These are phyloP conservation scores for Miamiensis avidus DNA, from an alignment of 169 alveolate genomes.

Conservation along the genomic window DNA sequence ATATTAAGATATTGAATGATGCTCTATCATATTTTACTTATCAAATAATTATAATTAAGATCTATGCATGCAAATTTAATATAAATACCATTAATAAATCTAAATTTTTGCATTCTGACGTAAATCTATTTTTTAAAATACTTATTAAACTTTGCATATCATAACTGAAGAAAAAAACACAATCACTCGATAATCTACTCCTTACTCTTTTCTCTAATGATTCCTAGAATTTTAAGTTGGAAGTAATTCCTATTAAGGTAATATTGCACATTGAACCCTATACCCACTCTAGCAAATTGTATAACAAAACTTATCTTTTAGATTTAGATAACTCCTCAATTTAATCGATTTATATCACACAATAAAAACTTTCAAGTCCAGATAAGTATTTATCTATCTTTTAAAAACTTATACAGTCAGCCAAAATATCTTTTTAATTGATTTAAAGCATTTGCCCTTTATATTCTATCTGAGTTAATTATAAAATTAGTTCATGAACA, in stretches of 20 bases:
- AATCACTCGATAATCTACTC: background rate
- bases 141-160: background rate
- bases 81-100: background rate
- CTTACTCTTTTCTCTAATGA: background rate
- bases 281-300: background rate
- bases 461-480: background rate
- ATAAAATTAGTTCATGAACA: background rate
- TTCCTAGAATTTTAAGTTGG: background rate
- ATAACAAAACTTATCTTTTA: background rate
- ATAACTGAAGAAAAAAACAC: too few relatives aligned
- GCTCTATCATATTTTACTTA: background rate
- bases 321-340: background rate
- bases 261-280: background rate
- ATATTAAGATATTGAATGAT: too few relatives aligned
- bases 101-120: background rate
- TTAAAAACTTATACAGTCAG: too few relatives aligned
- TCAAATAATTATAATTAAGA: background rate
- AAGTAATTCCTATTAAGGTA: background rate
- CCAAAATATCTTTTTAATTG: too few relatives aligned
- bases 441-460: too few relatives aligned
- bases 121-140: background rate
- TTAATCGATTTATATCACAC: background rate
- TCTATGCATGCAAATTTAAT: too few relatives aligned
- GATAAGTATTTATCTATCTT: too few relatives aligned
- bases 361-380: too few relatives aligned